Base-by-base conservation (phyloP, 345 rosid species). In the Leavenworthia alabamica region DNA sequence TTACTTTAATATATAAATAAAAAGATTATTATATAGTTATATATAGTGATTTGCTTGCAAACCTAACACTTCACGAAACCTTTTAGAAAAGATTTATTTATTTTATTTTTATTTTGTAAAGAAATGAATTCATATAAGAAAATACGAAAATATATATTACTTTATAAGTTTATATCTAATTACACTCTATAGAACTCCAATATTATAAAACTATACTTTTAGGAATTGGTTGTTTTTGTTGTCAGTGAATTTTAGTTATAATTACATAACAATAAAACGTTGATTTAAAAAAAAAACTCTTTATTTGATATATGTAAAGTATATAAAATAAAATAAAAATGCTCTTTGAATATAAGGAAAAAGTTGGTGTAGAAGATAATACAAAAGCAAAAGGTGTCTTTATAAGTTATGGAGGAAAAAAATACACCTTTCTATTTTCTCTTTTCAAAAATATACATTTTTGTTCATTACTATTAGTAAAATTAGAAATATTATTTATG, bases 21-120 rank as follows among this genome's bases (percentile, higher is more conserved):
- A 56, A 28, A 66, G 23, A 9, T 27, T 19, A 28, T n/a, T 17
- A 29, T 13, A 11, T n/a, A 40, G 4, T 33, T 37, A 37, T 6
- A 36, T 6, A 36, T 2, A 47, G 17, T 56, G 69, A 59, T 62
- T 70, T 62, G 8, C 23, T 6, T 60, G 31, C 64, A 17, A 62
- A 56, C 39, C 46, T 43, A 70, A 60, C 74, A 56, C 69, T 47
- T 54, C 70, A 63, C 64, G 40, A 56, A 63, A 62, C 59, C 74
- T 70, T 70, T 68, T 29, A 11, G 13, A 24, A 60, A 68, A 68
- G 56, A 13, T 29, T 68, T 41, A 27, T 3, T 64, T 41, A 10
- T 22, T 12, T n/a, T n/a, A n/a, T n/a, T n/a, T n/a, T n/a, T n/a
- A n/a, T n/a, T n/a, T n/a, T n/a, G n/a, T n/a, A n/a, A n/a, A n/a